Conservation (phyloP, 139 green algal species). For the Chlorella ohadii region DNA sequence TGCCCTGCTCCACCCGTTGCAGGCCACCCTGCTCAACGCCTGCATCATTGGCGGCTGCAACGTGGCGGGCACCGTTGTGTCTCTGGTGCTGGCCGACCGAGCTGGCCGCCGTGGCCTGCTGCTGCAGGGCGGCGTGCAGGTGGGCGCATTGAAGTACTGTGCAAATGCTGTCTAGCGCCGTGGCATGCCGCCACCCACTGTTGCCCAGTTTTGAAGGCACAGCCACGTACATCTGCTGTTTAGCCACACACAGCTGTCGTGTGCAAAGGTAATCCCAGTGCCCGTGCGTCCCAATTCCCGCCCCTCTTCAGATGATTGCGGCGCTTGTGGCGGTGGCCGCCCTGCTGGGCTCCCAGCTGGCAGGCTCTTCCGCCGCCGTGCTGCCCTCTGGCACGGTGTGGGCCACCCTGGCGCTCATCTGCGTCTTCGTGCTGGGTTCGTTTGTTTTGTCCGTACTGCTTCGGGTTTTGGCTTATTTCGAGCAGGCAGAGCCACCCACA, state of each 20-base stretch:
- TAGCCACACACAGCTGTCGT: too few relatives aligned
- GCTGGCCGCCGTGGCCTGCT: conserved; percentile 61
- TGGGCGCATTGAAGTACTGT: conserved; percentile 17
- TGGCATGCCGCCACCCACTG: too few relatives aligned
- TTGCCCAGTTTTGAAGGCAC: too few relatives aligned
- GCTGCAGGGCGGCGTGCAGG: conserved; percentile 66
- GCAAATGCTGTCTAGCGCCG: too few relatives aligned
- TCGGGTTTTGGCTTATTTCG: too few relatives aligned
- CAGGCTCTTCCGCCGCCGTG: conserved; percentile 3
- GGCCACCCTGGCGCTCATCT: conserved; percentile 69
- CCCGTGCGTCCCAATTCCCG: too few relatives aligned
- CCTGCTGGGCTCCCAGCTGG: conserved; percentile 49
- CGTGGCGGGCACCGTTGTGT: conserved; percentile 62
- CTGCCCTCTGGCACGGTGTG: conserved; percentile 35
- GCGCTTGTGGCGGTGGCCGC: conserved; percentile 47
- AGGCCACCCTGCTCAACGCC: conserved; percentile 54
- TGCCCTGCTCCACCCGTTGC: not conserved
- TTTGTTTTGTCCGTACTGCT: too few relatives aligned
- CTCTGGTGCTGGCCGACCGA: conserved; percentile 62
- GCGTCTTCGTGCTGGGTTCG: conserved; percentile 64
- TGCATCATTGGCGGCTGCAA: conserved; percentile 65
- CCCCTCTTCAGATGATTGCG: not conserved
- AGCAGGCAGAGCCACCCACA: too few relatives aligned
- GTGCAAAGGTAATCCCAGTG: too few relatives aligned
- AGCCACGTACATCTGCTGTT: too few relatives aligned